phyloP scores from a whole-genome alignment of 78 protist species.

The Cavenderia fasciculata region DNA sequence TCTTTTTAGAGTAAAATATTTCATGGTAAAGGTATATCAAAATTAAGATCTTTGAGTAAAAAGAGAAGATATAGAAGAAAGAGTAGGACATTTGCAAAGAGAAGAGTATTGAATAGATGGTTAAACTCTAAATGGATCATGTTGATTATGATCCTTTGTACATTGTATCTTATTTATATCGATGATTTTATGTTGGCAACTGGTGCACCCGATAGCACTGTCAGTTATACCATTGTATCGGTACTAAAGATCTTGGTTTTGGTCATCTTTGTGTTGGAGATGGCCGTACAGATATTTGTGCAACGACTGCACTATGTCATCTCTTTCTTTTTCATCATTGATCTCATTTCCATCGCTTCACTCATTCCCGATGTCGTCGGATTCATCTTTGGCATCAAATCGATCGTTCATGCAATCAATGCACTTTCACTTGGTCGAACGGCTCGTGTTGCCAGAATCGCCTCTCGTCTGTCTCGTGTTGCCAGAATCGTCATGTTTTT shows the following conservation, averaged over 20 bases:
- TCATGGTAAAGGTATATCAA: constrained; percentile 42
- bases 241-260: constrained; percentile 56
- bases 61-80: constrained; percentile 15
- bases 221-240: neutral
- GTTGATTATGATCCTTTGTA: neutral
- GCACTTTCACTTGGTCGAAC: constrained; percentile 36
- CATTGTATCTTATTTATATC: neutral
- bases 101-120: neutral
- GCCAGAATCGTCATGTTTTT: constrained; percentile 41
- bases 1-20: constrained; percentile 28
- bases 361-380: constrained; percentile 58
- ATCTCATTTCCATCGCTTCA: constrained; percentile 58
- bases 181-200: constrained; percentile 44
- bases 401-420: constrained; percentile 24
- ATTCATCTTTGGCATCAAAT: constrained; percentile 13
- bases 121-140: constrained; percentile 10
- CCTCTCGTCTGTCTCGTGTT: constrained; percentile 34
- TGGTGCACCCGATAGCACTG: constrained; percentile 28
- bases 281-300: constrained; percentile 13
- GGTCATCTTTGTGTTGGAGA: constrained; percentile 34
- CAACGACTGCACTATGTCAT: constrained; percentile 56
- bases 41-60: neutral
- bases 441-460: constrained; percentile 63
- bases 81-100: neutral
- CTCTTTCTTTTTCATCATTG: constrained; percentile 62